A percentile compares a stretch with the other conserved stretches of the same genome.
Evolutionary conservation across 768 basidiomycete genomes (phyloP).

Genomic region (Macrocybe gigantea): DNA sequence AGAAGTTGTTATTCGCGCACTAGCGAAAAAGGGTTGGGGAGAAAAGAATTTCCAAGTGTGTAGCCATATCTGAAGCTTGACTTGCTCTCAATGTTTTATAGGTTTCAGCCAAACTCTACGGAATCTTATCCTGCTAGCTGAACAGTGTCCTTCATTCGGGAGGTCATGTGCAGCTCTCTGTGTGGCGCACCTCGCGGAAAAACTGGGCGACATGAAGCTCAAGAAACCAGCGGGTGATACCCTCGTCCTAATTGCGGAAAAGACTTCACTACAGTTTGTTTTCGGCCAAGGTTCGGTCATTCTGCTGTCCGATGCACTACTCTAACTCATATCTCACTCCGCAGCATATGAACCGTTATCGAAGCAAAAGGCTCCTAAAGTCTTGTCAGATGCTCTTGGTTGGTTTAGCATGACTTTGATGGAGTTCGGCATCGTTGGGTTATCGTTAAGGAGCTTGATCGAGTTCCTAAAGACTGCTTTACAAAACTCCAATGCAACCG

Average conservation of each 20-base stretch:
- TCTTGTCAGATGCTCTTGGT: constrained; percentile 80
- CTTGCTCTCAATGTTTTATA: constrained; percentile 21
- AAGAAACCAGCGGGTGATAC: constrained; percentile 95
- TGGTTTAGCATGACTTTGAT: constrained; percentile 85
- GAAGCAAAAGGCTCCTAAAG: constrained; percentile 97
- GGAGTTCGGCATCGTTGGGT: constrained; percentile 89
- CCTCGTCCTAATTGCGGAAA: constrained; percentile 80
- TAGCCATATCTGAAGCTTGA: neutral
- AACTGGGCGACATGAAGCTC: constrained; percentile 92
- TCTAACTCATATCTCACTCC: constrained; percentile 4
- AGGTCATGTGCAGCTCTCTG: constrained; percentile 79
- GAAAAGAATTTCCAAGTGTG: constrained; percentile 97
- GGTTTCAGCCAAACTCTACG: constrained; percentile 91
- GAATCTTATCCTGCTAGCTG: constrained; percentile 69
- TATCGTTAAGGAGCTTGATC: constrained; percentile 79
- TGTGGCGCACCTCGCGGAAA: constrained; percentile 81
- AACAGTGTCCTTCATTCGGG: constrained; percentile 78
- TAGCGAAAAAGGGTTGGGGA: constrained; percentile 93
- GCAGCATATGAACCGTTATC: constrained; percentile 88
- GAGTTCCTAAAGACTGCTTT: constrained; percentile 85
- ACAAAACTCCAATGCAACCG: constrained; percentile 91
- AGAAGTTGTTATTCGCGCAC: constrained; percentile 81
- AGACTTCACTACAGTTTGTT: constrained; percentile 91
- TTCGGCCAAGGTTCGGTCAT: constrained; percentile 69
- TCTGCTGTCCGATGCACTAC: neutral